Conservation (phyloP, 2,329 filamentous ascomycete species). For the Arthroderma sp. region DNA sequence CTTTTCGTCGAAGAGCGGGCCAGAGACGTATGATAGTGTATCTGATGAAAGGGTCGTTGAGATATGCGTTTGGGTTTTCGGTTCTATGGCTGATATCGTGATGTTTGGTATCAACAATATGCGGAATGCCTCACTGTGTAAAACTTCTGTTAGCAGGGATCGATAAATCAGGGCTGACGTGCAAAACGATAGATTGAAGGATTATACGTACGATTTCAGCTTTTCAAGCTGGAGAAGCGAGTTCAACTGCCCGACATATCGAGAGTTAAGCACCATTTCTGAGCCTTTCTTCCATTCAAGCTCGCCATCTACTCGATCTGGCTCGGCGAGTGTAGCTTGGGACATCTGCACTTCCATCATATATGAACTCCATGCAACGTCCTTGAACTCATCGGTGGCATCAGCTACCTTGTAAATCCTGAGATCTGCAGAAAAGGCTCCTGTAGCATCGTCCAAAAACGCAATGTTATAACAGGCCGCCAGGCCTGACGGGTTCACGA, state of each 20-base stretch:
- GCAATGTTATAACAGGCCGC: conserved; percentile 75
- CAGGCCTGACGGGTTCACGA: conserved; percentile 61
- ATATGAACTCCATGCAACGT: conserved; percentile 22
- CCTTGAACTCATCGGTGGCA: conserved; percentile 37
- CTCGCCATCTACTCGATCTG: not conserved
- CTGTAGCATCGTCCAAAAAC: conserved; percentile 49
- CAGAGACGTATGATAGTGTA: conserved; percentile 25
- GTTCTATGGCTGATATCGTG: conserved; percentile 16
- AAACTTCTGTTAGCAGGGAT: not conserved
- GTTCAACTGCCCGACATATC: conserved; percentile 21
- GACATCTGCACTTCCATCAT: conserved; percentile 17
- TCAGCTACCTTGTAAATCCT: conserved; percentile 57
- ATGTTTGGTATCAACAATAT: conserved; percentile 24
- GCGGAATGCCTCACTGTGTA: conserved; percentile 16
- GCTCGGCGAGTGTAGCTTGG: conserved; percentile 14
- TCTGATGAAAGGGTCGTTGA: conserved; percentile 21
- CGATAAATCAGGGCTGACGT: not conserved
- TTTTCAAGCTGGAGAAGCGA: conserved; percentile 15
- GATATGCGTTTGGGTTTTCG: conserved; percentile 8
- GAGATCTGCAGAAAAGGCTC: conserved; percentile 64
- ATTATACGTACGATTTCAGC: conserved; percentile 16
- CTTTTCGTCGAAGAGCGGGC: conserved; percentile 16
- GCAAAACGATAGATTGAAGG: not conserved
- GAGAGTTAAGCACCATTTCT: conserved; percentile 20
- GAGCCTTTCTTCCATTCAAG: conserved; percentile 1